Base-by-base conservation (phyloP, 192 early-diverging fungal genomes). In the Phlyctochytrium arcticum region DNA sequence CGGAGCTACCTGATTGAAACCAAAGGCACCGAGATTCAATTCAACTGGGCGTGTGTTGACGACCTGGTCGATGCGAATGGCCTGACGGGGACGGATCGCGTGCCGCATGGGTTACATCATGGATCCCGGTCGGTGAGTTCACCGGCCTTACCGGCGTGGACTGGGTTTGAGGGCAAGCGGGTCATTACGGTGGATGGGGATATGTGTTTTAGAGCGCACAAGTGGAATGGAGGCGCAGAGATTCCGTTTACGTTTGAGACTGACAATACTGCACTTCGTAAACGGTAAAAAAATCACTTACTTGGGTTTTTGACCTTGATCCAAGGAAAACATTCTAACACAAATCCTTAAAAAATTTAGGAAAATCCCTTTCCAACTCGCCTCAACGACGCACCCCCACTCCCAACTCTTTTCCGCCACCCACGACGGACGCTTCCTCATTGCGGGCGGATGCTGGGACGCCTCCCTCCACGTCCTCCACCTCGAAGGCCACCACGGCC, bases 371-470 rank as follows among this genome's bases (percentile, higher is more conserved):
- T 70, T 57, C 8, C 65, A 73, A 24, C 60, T 73, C 23, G 70
- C 69, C 2, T 35, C 68, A 7, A 60, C 62, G 27, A n/a, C 74
- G 1, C 35, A 53, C 1, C 53, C 57, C 12, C 54, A 54, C 3
- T 19, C 65, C 6, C 24, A 55, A 21, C 37, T 77, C 21, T 70
- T 76, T 54, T 72, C 72, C 1, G 19, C 44, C 4, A 62, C 79
- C 15, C 37, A 42, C 26, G 68, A 77, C 42, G 71, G 66, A 8
- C 53, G 49, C 27, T 65, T 33, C 55, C 34, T 80, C 8, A 46
- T 80, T 35, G 34, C 70, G 0, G 72, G 61, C 4, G 79, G 79
- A 23, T 47, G 64, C 63, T 81, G 73, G 73, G 79, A 81, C 49
- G 47, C 47, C 2, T 78, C 74, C 4, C 78, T 81, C 35, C 62